Base-by-base conservation (phyloP, 2,329 filamentous ascomycete species). In the Phialophora tarda region DNA sequence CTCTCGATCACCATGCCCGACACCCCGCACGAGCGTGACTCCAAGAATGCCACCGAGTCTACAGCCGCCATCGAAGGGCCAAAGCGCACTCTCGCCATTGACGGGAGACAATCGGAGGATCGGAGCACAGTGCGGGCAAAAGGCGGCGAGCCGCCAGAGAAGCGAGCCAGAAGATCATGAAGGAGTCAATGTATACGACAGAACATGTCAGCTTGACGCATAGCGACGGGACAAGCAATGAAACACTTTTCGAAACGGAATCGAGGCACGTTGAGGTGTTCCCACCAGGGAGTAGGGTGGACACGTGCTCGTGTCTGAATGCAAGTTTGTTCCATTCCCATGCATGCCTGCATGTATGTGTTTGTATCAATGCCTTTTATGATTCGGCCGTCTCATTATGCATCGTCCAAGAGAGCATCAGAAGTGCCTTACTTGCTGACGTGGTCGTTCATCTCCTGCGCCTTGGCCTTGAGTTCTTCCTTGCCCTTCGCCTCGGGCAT, bases 391-490 rank as follows among this genome's bases (percentile, higher is more conserved):
- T 48, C 32, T 47, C n/a, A 28, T 58, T 17, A 50, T 44, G 23
- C 28, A 34, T 48, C 7, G 7, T 60, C 24, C 17, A 10, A 30
- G 30, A 2, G 10, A 30, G 30, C 30, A 8, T 30, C 12, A 11
- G 48, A 26, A 26, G 12, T 24, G 10, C 1, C 38, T n/a, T 34
- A 44, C 28, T 28, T 32, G 30, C 38, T 21, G 23, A n/a, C 59
- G 63, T 75, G 80, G 73, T 89, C 87, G 82, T 91, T 91, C 77
- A 92, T 73, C 73, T 86, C 86, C 75, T 87, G 81, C 67, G 87
- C 88, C 76, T 86, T 88, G 12, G 84, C 87, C 73, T 84, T 81
- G 62, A 89, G 85, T 74, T 92, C 89, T 76, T 90, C 89, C 78
- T 89, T 90, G 65, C 84, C 76, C 26, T 75, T 77, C 66, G 78